Evolutionary conservation across 257 asterid species (phyloP), one percentile per base, ranked within the genome.

Genomic region (Haberlea rhodopensis): DNA sequence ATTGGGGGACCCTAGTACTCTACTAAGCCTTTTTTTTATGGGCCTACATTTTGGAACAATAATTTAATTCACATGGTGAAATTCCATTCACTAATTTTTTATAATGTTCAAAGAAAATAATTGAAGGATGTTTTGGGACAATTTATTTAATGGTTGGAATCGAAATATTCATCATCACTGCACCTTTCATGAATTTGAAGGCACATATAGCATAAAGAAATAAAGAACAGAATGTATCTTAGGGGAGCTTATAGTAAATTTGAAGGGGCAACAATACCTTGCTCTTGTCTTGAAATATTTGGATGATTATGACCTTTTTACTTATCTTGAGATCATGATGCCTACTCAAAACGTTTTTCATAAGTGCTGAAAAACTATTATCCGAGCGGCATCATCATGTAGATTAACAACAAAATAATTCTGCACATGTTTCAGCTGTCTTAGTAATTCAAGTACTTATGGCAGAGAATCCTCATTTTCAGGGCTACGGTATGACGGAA

Each of bases 401-500:
- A 16, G 40, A 15, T 56, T 37, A 11, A 37, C 46, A 3, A 37
- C 4, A 37, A n/a, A 11, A 11, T 9, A 11, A 40, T n/a, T 8
- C 55, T 16, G 57, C 56, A 53, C 22, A 53, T 29, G 51, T 65
- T 26, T 8, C 52, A 31, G 61, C 16, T 10, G 27, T 24, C 54
- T 2, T 43, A 51, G n/a, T 63, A 19, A 34, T 20, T 52, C 6
- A 6, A 61, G 43, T 49, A 22, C 45, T 69, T 21, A 24, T 45
- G 26, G 45, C 18, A 5, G 60, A 67, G 15, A 34, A 56, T 43
- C 27, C 64, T 55, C 27, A 11, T 67, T 78, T 78, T 73, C 82
- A 94, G 97, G 97, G 97, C 46, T 94, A 86, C 62, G 99, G 97
- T 60, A 87, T 94, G 97, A 90, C 99, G 26, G 97, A 94, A 78